phyloP scores from a whole-genome alignment of 352 stramenopile genomes.

The Globisporangium nodosum region DNA sequence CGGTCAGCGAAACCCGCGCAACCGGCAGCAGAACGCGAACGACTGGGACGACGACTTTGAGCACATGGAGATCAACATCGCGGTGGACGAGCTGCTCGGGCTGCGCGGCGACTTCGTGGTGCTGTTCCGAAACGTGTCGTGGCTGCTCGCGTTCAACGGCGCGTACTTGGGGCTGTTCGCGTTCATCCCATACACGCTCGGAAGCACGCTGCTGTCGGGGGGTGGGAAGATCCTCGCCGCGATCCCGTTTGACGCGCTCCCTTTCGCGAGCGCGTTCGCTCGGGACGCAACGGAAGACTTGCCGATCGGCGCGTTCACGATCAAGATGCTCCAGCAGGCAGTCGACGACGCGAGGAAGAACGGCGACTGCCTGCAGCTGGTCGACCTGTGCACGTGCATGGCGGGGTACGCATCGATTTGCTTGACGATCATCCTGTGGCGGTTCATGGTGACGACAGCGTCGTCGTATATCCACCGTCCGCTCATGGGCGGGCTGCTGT shows the following conservation, averaged over 20 bases:
- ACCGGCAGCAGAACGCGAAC: conserved; percentile 23
- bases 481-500: conserved; percentile 73
- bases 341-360: conserved; percentile 52
- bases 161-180: conserved; percentile 95
- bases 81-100: conserved; percentile 96
- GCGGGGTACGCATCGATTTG: conserved; percentile 82
- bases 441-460: conserved; percentile 78
- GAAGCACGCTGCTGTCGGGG: conserved; percentile 84
- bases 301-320: conserved; percentile 29
- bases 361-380: conserved; percentile 80
- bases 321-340: conserved; percentile 49
- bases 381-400: conserved; percentile 75
- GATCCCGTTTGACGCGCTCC: conserved; percentile 30
- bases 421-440: conserved; percentile 80
- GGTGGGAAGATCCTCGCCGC: conserved; percentile 52
- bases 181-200: conserved; percentile 94
- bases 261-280: conserved; percentile 17
- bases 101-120: conserved; percentile 92
- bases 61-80: conserved; percentile 93
- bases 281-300: conserved; percentile 12
- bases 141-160: conserved; percentile 96
- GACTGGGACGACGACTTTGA: conserved; percentile 88
- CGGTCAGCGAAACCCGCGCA: conserved; percentile 6
- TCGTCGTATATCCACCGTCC: conserved; percentile 81
- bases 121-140: conserved; percentile 95